A percentile compares a stretch with the other conserved stretches of the same genome.
Conservation (phyloP, 306 rosid genomes). For the Oxytropis ochrocephala region DNA sequence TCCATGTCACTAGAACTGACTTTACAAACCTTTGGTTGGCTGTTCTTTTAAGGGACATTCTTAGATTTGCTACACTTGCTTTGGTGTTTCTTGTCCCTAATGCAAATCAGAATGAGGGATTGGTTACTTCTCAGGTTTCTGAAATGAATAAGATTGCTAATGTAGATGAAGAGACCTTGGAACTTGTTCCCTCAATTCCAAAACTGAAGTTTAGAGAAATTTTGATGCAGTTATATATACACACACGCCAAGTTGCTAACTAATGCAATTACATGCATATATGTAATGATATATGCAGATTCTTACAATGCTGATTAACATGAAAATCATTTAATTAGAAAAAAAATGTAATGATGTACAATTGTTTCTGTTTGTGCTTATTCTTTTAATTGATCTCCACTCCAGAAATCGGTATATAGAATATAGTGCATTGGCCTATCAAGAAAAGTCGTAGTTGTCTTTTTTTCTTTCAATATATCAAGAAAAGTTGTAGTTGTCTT, state of each 20-base stretch:
- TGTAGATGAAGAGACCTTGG: slow-evolving; percentile 40
- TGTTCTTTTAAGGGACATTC: slow-evolving; percentile 39
- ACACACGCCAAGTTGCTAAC: background rate
- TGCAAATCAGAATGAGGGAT: slow-evolving; percentile 32
- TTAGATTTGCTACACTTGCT: slow-evolving; percentile 46
- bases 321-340: background rate
- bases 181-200: slow-evolving; percentile 42
- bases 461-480: no score
- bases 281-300: background rate
- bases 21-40: slow-evolving; percentile 62
- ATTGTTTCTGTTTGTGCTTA: no score
- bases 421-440: no score
- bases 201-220: slow-evolving; percentile 14
- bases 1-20: slow-evolving; percentile 54
- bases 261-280: background rate
- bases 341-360: no score
- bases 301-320: background rate
- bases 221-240: background rate
- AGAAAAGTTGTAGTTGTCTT: no score
- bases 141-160: background rate
- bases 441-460: no score
- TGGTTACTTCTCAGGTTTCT: slow-evolving; percentile 40
- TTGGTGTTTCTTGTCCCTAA: slow-evolving; percentile 64
- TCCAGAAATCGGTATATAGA: no score
- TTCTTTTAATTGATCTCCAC: no score